Base-by-base conservation (phyloP, 2,329 filamentous ascomycete species). In the Ceratocystis harringtonii region DNA sequence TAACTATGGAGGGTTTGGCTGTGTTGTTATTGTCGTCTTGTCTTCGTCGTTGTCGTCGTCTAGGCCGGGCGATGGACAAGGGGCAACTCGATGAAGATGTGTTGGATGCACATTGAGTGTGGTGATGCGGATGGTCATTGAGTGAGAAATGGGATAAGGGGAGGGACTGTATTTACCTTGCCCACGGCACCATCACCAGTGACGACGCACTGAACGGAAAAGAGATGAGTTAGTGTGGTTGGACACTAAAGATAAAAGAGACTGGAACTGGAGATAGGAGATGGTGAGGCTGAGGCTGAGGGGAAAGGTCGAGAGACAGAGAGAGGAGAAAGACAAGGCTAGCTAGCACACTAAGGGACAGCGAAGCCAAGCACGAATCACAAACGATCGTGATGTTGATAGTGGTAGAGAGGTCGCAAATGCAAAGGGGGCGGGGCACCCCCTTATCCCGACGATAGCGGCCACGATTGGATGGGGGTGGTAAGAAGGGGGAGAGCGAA, bases 131-230 rank as follows among this genome's bases (percentile, higher is more conserved):
- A 41, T 12, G 36, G 10, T 41, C 10, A 10, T 41, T 41, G 36
- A 41, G 36, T 12, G 36, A 69, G 12, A 61, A 19, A 43, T 25
- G 64, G 63, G 62, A 48, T 19, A 41, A 52, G 58, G 68, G 55
- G 65, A 68, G 67, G 66, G 25, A 62, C 25, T 6, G 22, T 66
- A 76, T 80, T 78, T 78, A 96, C 92, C 85, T 99, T 99, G 78
- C 94, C 94, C 72, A 99, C 94, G 75, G 94, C 94, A 89, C 94
- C 94, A 77, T 99, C 94, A 79, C 94, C 94, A 69, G 94, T 97
- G 74, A 99, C 94, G 75, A 99, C 94, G 77, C 94, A 99, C 91
- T 96, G 71, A 68, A 73, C 67, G 62, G 22, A 63, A 68, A 65
- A 66, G 45, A 74, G 75, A 15, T 25, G 22, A 70, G 73, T 78